Conservation (phyloP, 345 rosid species). For the Rhodamnia rubescens region DNA sequence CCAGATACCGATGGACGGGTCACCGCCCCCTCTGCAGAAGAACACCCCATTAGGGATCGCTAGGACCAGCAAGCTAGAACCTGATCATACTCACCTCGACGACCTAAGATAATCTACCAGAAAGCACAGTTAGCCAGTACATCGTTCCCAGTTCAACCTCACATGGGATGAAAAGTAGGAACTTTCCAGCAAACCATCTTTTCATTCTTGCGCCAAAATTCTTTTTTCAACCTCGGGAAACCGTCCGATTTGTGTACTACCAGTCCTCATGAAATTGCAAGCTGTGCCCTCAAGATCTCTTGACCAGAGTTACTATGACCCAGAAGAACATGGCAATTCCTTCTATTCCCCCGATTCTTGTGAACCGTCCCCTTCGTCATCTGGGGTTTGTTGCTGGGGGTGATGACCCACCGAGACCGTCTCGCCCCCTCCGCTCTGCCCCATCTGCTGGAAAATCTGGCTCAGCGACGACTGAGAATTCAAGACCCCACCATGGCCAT, state of each 20-base stretch:
- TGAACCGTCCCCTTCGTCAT: constrained; percentile 35
- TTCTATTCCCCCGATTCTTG: constrained; percentile 38
- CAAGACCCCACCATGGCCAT: constrained; percentile 41
- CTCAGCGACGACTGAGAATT: constrained; percentile 31
- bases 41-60: not conserved
- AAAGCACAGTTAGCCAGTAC: not conserved
- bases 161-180: not conserved
- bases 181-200: not conserved
- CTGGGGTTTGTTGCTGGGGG: constrained; percentile 23
- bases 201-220: not conserved
- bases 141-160: not conserved
- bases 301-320: not conserved
- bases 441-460: constrained; percentile 53
- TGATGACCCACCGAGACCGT: constrained; percentile 6
- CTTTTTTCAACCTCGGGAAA: not conserved
- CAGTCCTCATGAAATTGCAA: not conserved
- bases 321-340: not conserved
- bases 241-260: not conserved
- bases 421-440: constrained; percentile 20
- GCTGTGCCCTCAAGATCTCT: not conserved
- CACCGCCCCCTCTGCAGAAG: not conserved
- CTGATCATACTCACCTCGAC: not conserved
- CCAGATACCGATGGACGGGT: not conserved
- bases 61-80: not conserved
- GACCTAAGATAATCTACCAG: not conserved